Conservation (phyloP, 495 filamentous ascomycete genomes). For the Xylaria castorea region DNA sequence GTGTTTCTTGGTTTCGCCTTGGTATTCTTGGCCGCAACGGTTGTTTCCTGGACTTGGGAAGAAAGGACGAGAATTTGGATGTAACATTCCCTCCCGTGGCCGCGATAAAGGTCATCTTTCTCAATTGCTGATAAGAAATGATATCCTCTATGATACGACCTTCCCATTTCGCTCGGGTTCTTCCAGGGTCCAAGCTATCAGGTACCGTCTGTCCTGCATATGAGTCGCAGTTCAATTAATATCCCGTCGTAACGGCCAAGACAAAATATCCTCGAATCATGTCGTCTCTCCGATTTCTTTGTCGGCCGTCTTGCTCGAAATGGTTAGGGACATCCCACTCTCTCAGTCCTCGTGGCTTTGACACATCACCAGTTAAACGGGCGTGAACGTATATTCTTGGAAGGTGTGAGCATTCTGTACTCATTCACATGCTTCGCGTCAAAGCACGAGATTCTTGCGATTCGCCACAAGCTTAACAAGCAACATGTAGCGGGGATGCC, state of each 20-base stretch:
- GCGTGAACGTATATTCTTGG: conserved; percentile 20
- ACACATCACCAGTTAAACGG: neutral
- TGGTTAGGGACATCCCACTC: conserved; percentile 3
- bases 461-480: neutral
- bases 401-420: conserved; percentile 12
- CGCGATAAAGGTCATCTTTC: neutral
- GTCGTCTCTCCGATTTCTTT: neutral
- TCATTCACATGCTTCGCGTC: neutral
- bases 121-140: conserved; percentile 8
- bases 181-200: neutral
- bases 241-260: neutral
- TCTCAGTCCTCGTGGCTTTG: neutral
- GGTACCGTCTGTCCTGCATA: conserved; percentile 1
- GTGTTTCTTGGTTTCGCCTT: conserved; percentile 9
- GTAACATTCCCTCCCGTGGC: conserved; percentile 5
- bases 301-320: conserved; percentile 17
- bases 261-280: conserved; percentile 6
- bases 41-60: neutral
- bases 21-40: conserved; percentile 24
- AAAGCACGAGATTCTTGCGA: neutral
- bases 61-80: neutral
- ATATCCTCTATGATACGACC: conserved; percentile 20
- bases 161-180: conserved; percentile 10
- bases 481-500: neutral
- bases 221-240: neutral